Evolutionary conservation across 2,329 filamentous ascomycete species (phyloP).

Genomic region (Pyricularia sp.): DNA sequence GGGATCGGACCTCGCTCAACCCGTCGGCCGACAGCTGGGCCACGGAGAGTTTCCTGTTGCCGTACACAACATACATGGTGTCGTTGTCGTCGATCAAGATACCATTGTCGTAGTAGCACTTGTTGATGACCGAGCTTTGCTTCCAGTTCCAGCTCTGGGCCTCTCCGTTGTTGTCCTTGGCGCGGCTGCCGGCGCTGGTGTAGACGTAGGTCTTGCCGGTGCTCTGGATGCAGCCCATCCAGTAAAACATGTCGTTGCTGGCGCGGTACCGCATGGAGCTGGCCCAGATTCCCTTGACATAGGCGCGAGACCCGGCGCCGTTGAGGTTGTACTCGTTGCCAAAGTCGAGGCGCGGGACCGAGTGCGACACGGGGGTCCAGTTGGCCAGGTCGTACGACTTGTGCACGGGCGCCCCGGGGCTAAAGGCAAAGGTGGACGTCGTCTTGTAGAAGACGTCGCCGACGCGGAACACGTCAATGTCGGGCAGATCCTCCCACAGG

Average conservation of each 20-base stretch:
- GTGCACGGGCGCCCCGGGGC: conserved; percentile 45
- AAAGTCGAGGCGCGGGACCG: conserved; percentile 34
- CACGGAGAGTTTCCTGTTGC: conserved; percentile 35
- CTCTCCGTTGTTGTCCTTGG: conserved; percentile 30
- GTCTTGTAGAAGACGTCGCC: conserved; percentile 42
- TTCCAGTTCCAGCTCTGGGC: conserved; percentile 20
- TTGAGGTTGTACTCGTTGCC: conserved; percentile 37
- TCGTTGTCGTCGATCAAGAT: conserved; percentile 50
- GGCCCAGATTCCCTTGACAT: conserved; percentile 47
- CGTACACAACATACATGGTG: conserved; percentile 49
- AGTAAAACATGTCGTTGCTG: conserved; percentile 41
- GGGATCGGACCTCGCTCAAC: conserved; percentile 30
- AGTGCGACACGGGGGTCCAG: conserved; percentile 36
- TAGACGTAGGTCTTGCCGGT: conserved; percentile 40
- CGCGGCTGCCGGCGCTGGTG: conserved; percentile 30
- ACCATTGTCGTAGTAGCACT: conserved; percentile 49
- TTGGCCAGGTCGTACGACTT: conserved; percentile 45
- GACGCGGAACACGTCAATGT: conserved; percentile 43
- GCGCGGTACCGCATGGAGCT: conserved; percentile 41
- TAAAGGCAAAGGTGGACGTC: conserved; percentile 47
- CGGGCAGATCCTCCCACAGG: conserved; percentile 45
- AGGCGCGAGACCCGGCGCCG: conserved; percentile 27
- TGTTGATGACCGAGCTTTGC: conserved; percentile 4
- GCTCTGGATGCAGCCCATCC: conserved; percentile 46
- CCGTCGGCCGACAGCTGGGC: conserved; percentile 41